Conservation (phyloP, 1,284 basidiomycete genomes). For the Sanghuangporus baumii region DNA sequence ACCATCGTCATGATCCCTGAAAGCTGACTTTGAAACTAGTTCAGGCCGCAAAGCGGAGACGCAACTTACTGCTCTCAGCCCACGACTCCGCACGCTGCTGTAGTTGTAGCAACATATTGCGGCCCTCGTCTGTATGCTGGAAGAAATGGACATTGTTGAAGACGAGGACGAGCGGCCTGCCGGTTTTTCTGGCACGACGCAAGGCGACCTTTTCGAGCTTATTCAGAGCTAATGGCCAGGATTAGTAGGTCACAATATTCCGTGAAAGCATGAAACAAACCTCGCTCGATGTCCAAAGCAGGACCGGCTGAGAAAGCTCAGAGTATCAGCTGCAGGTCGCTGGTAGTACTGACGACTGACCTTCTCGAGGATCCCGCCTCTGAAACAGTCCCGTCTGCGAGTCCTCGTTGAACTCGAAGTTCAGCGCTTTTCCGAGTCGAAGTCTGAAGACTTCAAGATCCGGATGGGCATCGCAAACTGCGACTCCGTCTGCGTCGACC, state of each 20-base stretch:
- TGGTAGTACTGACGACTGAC: slow-evolving; percentile 25
- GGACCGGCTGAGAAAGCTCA: slow-evolving; percentile 52
- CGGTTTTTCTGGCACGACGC: slow-evolving; percentile 45
- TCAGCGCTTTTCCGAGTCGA: slow-evolving; percentile 73
- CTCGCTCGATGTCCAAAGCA: slow-evolving; percentile 77
- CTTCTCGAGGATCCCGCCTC: slow-evolving; percentile 78
- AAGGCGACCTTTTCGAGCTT: slow-evolving; percentile 87
- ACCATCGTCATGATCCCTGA: slow-evolving; percentile 73
- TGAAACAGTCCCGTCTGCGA: slow-evolving; percentile 76
- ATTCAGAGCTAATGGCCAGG: slow-evolving; percentile 51
- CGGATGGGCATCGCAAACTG: slow-evolving; percentile 52
- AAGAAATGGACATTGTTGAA: slow-evolving; percentile 56
- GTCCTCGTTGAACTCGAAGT: slow-evolving; percentile 79
- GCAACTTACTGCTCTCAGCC: slow-evolving; percentile 67
- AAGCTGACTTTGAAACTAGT: slow-evolving; percentile 4
- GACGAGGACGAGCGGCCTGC: slow-evolving; percentile 70
- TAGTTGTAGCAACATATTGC: slow-evolving; percentile 41
- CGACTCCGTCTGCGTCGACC: slow-evolving; percentile 64
- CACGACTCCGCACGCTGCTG: slow-evolving; percentile 52
- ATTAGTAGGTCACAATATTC: background rate
- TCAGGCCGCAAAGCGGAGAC: slow-evolving; percentile 14
- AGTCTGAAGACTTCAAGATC: slow-evolving; percentile 75
- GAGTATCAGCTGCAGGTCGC: background rate
- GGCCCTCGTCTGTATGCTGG: slow-evolving; percentile 40
- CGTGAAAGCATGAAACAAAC: slow-evolving; percentile 29